Conservation (phyloP, 2,329 filamentous ascomycete genomes). For the Xylaria multiplex region DNA sequence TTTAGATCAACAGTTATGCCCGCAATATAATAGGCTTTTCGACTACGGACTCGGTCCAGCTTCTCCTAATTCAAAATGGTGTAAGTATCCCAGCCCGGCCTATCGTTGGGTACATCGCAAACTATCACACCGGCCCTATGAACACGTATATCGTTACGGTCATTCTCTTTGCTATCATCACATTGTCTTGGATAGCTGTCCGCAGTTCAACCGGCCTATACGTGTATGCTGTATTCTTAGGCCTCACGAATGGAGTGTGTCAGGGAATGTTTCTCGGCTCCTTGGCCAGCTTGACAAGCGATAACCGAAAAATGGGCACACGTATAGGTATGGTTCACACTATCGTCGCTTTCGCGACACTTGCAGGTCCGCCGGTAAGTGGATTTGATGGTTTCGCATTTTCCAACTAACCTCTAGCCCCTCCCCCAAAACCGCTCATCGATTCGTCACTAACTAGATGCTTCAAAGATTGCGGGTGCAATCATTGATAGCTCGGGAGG, state of each 20-base stretch:
- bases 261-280: constrained; percentile 43
- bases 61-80: constrained; percentile 69
- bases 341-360: constrained; percentile 40
- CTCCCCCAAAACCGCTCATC: background rate
- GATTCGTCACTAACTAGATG: background rate
- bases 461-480: constrained; percentile 31
- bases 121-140: constrained; percentile 63
- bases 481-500: constrained; percentile 41
- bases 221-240: constrained; percentile 40
- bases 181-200: constrained; percentile 67
- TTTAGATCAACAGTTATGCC: constrained; percentile 52
- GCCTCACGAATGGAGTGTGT: constrained; percentile 42
- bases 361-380: constrained; percentile 42
- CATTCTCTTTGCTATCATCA: constrained; percentile 59
- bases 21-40: constrained; percentile 57
- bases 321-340: constrained; percentile 44
- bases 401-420: too few species aligned
- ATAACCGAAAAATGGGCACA: constrained; percentile 42
- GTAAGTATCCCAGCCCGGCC: constrained; percentile 66
- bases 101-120: constrained; percentile 64
- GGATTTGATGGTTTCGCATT: background rate
- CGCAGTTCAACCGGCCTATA: constrained; percentile 36
- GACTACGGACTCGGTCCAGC: constrained; percentile 63
- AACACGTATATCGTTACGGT: constrained; percentile 60
- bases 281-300: constrained; percentile 37